Percentiles rank a stretch among this genome's conserved stretches.
These are phyloP conservation scores for Claviceps sp. DNA, from an alignment of 2,329 filamentous ascomycete genomes.

Conservation along the genomic window DNA sequence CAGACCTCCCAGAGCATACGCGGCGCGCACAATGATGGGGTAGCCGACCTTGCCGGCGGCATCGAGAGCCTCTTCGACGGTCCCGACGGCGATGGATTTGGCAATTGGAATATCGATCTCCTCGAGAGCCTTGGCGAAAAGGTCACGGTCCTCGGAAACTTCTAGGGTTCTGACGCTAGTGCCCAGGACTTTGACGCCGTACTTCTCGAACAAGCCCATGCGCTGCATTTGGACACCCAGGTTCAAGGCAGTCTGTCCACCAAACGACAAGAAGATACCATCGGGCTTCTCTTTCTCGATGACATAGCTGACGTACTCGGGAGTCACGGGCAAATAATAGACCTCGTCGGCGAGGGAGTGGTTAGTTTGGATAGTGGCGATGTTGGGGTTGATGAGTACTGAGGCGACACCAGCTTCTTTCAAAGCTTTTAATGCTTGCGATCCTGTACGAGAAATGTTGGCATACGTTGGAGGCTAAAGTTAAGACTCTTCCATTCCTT, in stretches of 20 bases:
- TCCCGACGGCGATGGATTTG: conserved; percentile 84
- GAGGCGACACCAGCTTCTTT: conserved; percentile 89
- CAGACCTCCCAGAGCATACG: conserved; percentile 89
- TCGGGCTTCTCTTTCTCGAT: conserved; percentile 94
- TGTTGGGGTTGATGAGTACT: conserved; percentile 94
- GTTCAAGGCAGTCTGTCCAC: conserved; percentile 94
- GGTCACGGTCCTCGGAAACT: conserved; percentile 87
- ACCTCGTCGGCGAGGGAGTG: conserved; percentile 93
- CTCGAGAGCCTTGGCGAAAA: conserved; percentile 89
- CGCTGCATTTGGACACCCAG: conserved; percentile 95
- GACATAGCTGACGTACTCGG: conserved; percentile 94
- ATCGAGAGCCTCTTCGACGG: conserved; percentile 80
- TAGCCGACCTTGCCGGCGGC: conserved; percentile 83
- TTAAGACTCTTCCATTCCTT: neutral
- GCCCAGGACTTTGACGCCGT: conserved; percentile 88
- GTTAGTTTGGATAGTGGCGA: conserved; percentile 95
- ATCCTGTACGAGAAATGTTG: conserved; percentile 42
- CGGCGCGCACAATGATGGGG: conserved; percentile 94
- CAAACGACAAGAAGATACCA: conserved; percentile 94
- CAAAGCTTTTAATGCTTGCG: conserved; percentile 89
- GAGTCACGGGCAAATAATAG: conserved; percentile 94
- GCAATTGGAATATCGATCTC: conserved; percentile 98
- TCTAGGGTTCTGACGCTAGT: conserved; percentile 91
- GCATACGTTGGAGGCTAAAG: neutral
- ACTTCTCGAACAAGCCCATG: conserved; percentile 88